These are phyloP conservation scores for Trapa bicornis DNA, from an alignment of 345 rosid genomes.

Conservation along the genomic window DNA sequence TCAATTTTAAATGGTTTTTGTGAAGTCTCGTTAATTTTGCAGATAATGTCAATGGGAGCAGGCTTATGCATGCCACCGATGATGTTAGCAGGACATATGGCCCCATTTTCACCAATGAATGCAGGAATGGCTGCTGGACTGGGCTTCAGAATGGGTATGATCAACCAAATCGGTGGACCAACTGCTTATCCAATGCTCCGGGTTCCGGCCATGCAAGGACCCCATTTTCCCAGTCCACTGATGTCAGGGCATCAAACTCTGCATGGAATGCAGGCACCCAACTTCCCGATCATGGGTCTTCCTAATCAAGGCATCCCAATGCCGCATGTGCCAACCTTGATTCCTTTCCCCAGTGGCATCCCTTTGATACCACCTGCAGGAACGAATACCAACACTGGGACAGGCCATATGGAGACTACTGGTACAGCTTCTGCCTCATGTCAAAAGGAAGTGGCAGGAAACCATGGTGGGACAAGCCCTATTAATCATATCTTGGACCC, in stretches of 20 bases:
- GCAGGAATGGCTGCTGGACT: conserved; percentile 62
- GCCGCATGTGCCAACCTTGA: conserved; percentile 19
- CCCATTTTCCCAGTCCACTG: conserved; percentile 34
- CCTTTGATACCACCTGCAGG: conserved; percentile 25
- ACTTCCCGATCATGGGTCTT: conserved; percentile 33
- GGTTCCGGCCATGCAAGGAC: conserved; percentile 25
- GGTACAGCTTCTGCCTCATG: conserved; percentile 22
- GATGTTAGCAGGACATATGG: conserved; percentile 59
- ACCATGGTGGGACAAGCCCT: conserved; percentile 6
- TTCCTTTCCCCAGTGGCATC: conserved; percentile 30
- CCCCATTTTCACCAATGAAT: conserved; percentile 36
- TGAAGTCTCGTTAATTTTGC: conserved; percentile 9
- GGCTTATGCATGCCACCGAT: conserved; percentile 71
- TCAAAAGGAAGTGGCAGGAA: conserved; percentile 34
- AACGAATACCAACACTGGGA: conserved; percentile 13
- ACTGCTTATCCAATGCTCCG: not conserved
- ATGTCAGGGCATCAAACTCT: conserved; percentile 15
- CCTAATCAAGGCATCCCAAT: conserved; percentile 39
- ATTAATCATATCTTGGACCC: not conserved
- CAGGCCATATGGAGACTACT: conserved; percentile 23
- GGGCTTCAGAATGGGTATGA: conserved; percentile 54
- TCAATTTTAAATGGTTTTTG: not conserved
- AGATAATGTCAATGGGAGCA: conserved; percentile 86
- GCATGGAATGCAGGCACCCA: conserved; percentile 27
- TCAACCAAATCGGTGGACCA: conserved; percentile 23